Percentiles rank a stretch among this genome's conserved stretches.
These are phyloP conservation scores for Psilocybe cyanescens DNA, from an alignment of 768 basidiomycete genomes.

Conservation along the genomic window DNA sequence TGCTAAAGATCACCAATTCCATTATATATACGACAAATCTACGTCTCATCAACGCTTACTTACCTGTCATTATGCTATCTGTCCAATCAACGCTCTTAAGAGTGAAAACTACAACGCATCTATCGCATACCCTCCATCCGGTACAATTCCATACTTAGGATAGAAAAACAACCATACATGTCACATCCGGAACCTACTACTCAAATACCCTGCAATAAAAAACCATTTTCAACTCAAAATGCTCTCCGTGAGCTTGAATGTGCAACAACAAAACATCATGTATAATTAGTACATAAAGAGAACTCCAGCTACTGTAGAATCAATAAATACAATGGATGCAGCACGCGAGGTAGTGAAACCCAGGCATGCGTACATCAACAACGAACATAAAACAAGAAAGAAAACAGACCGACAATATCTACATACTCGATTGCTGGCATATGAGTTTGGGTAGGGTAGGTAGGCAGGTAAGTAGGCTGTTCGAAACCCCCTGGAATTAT, in stretches of 20 bases:
- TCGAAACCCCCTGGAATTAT: not conserved
- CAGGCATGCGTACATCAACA: not conserved
- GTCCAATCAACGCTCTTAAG: too few species aligned
- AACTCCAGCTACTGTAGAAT: not conserved
- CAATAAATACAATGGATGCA: constrained; percentile 10
- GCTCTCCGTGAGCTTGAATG: not conserved
- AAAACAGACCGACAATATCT: not conserved
- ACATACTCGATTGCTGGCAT: not conserved
- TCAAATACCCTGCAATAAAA: not conserved
- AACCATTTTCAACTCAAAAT: not conserved
- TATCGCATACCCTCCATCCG: not conserved
- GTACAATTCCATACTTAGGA: not conserved
- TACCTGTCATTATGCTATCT: not conserved
- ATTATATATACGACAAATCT: not conserved
- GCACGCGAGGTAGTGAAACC: too few species aligned
- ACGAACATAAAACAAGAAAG: constrained; percentile 2
- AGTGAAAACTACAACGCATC: not conserved
- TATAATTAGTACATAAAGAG: constrained; percentile 3
- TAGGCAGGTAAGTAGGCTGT: constrained; percentile 1
- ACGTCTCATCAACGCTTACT: not conserved
- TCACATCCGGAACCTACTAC: not conserved
- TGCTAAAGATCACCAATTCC: too few species aligned
- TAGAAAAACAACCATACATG: not conserved
- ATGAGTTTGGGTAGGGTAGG: not conserved
- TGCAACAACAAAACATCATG: not conserved